Conservation (phyloP, 192 early-diverging fungal species). For the Podila minutissima region DNA sequence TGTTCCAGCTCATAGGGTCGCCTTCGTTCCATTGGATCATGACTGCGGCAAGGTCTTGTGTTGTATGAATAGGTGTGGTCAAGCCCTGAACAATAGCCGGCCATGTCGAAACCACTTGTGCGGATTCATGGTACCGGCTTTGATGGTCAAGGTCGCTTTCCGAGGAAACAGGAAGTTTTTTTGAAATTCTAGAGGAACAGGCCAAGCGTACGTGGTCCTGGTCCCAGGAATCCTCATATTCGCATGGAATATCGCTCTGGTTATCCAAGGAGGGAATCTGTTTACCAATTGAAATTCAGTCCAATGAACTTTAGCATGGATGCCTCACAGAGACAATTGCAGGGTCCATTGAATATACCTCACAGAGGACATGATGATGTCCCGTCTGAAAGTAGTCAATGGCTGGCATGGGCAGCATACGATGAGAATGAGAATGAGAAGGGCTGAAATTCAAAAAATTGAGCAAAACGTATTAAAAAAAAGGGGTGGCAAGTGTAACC, state of each 20-base stretch:
- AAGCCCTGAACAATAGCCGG: constrained; percentile 29
- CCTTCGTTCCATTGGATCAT: constrained; percentile 27
- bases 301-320: not conserved
- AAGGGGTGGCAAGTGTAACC: too few relatives aligned
- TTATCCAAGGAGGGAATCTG: constrained; percentile 23
- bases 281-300: too few relatives aligned
- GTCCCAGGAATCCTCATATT: constrained; percentile 37
- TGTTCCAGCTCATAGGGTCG: constrained; percentile 5
- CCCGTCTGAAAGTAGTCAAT: constrained; percentile 24
- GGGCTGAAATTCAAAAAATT: too few relatives aligned
- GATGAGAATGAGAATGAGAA: too few relatives aligned
- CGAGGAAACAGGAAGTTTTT: not conserved
- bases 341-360: constrained; percentile 10
- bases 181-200: constrained; percentile 11
- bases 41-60: constrained; percentile 13
- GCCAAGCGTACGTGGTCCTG: constrained; percentile 34
- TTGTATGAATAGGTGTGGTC: constrained; percentile 17
- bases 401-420: too few relatives aligned
- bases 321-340: not conserved
- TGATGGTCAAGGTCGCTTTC: too few relatives aligned
- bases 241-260: constrained; percentile 18
- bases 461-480: too few relatives aligned
- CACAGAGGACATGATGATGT: constrained; percentile 32
- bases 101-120: constrained; percentile 5
- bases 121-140: not conserved